A percentile compares a stretch with the other conserved stretches of the same genome.
Evolutionary conservation across 2,329 filamentous ascomycete species (phyloP).

Genomic region (Lizonia empirigonia): DNA sequence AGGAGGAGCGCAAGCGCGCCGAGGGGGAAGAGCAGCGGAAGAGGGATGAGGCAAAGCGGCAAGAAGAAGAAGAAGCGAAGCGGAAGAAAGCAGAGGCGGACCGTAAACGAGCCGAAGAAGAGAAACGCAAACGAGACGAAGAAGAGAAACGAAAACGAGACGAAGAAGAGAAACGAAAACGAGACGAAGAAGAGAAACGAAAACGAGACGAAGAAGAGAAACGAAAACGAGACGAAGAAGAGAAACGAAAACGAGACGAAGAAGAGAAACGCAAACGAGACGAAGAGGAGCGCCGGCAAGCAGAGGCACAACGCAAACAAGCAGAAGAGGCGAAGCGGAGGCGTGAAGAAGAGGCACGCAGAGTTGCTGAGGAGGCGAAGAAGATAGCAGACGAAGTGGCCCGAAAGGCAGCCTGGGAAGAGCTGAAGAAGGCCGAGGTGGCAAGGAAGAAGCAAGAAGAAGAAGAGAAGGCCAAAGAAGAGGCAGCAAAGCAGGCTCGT

Average conservation of each 20-base stretch:
- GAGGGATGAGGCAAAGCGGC: conserved; percentile 49
- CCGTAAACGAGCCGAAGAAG: conserved; percentile 41
- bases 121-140: conserved; percentile 55
- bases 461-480: conserved; percentile 55
- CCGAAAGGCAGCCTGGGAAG: conserved; percentile 53
- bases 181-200: conserved; percentile 16
- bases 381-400: conserved; percentile 53
- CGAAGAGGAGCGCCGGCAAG: conserved; percentile 32
- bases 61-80: conserved; percentile 44
- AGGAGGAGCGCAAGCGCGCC: conserved; percentile 65
- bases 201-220: conserved; percentile 45
- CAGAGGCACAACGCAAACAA: conserved; percentile 46
- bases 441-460: conserved; percentile 37
- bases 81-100: conserved; percentile 44
- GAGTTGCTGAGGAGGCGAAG: conserved; percentile 50
- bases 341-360: conserved; percentile 50
- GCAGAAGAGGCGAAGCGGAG: conserved; percentile 49
- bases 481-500: conserved; percentile 53
- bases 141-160: conserved; percentile 48
- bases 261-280: conserved; percentile 38
- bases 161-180: conserved; percentile 30
- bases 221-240: conserved; percentile 49
- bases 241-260: conserved; percentile 21
- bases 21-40: conserved; percentile 49
- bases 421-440: conserved; percentile 46